A percentile compares a stretch with the other conserved stretches of the same genome.
phyloP scores from a whole-genome alignment of 108 stramenopile species.

The Cyclotella kingstonii region DNA sequence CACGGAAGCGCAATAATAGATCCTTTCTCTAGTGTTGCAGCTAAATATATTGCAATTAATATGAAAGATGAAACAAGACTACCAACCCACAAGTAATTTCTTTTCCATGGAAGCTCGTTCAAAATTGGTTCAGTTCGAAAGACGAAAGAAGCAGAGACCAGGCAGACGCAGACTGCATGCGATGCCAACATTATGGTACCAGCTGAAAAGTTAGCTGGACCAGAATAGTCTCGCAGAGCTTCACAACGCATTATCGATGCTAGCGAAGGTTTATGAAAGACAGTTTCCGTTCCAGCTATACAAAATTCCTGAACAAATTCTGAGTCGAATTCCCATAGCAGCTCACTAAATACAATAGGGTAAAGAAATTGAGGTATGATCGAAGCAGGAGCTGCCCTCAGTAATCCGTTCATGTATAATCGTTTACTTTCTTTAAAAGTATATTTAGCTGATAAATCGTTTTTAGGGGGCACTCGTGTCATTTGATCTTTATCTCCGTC shows the following conservation, averaged over 20 bases:
- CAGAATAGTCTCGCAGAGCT: constrained; percentile 55
- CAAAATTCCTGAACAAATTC: constrained; percentile 27
- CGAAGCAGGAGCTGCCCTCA: constrained; percentile 63
- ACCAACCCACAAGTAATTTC: constrained; percentile 60
- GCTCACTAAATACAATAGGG: constrained; percentile 55
- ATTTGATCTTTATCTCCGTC: constrained; percentile 53
- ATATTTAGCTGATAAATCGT: constrained; percentile 67
- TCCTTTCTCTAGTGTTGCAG: constrained; percentile 38
- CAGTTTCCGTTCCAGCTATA: not conserved
- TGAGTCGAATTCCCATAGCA: constrained; percentile 42
- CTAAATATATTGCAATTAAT: constrained; percentile 45
- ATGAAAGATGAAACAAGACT: constrained; percentile 30
- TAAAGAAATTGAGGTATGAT: constrained; percentile 65
- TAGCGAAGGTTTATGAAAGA: not conserved
- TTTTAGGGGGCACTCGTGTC: constrained; percentile 79
- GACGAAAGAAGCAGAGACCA: constrained; percentile 64
- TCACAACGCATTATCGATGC: constrained; percentile 60
- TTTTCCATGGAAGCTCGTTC: constrained; percentile 61
- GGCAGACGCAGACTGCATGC: constrained; percentile 55
- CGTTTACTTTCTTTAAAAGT: constrained; percentile 53
- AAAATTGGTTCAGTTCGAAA: constrained; percentile 55
- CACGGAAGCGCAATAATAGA: constrained; percentile 52
- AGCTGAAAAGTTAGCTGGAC: constrained; percentile 54
- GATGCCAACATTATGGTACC: constrained; percentile 53
- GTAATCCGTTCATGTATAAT: constrained; percentile 36